These are phyloP conservation scores for Arthroderma sp. DNA, from an alignment of 2,329 filamentous ascomycete genomes.

Conservation along the genomic window DNA sequence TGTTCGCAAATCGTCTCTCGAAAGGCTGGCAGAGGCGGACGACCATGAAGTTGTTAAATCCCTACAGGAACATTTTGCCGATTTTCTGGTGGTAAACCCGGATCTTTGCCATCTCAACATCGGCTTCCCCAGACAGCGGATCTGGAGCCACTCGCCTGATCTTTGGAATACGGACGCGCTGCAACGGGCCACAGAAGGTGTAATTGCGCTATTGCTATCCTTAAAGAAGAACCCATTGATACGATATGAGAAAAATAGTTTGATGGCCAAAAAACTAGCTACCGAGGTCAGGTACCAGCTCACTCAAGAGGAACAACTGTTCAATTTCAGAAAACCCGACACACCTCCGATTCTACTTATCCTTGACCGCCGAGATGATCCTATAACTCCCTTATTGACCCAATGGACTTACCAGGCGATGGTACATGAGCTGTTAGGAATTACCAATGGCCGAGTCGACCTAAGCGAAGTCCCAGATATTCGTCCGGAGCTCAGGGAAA, in stretches of 20 bases:
- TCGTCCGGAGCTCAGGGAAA: constrained; percentile 77
- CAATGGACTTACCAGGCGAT: constrained; percentile 99
- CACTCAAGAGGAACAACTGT: constrained; percentile 89
- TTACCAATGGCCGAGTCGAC: constrained; percentile 88
- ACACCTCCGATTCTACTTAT: constrained; percentile 87
- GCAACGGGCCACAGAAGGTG: constrained; percentile 73
- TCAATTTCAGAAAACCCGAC: constrained; percentile 90
- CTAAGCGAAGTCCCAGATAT: constrained; percentile 73
- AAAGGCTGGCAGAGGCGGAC: constrained; percentile 88
- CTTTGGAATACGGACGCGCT: constrained; percentile 83
- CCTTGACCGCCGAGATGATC: constrained; percentile 83
- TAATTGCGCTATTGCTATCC: constrained; percentile 71
- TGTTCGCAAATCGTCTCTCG: constrained; percentile 87
- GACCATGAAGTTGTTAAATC: constrained; percentile 92
- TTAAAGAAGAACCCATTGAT: constrained; percentile 96
- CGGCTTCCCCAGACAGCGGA: constrained; percentile 56
- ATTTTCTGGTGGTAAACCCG: constrained; percentile 89
- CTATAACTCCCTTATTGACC: constrained; percentile 82
- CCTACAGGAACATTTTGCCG: constrained; percentile 92
- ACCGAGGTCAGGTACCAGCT: constrained; percentile 86
- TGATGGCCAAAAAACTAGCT: constrained; percentile 82
- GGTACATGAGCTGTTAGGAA: constrained; percentile 92
- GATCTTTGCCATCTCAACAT: constrained; percentile 78
- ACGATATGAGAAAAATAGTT: constrained; percentile 81
- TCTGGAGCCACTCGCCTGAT: constrained; percentile 75